These are phyloP conservation scores for Ganoderma boninense DNA, from an alignment of 1,284 basidiomycete genomes.

Conservation along the genomic window DNA sequence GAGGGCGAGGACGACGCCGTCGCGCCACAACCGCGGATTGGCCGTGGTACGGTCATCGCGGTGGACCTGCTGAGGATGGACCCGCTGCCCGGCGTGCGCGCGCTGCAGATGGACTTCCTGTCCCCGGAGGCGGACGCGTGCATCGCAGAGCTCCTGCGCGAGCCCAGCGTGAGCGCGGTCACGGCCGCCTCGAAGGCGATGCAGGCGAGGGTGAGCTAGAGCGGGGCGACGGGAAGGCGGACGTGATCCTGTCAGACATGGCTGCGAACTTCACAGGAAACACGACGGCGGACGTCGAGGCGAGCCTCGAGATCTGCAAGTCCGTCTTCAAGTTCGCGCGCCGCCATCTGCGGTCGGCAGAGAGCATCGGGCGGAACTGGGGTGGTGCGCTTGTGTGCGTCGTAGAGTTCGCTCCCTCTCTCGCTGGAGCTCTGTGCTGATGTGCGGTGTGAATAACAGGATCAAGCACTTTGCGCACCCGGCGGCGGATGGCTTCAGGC, in stretches of 20 bases:
- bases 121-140: constrained; percentile 55
- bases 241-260: constrained; percentile 83
- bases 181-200: neutral
- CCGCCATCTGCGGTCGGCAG: constrained; percentile 57
- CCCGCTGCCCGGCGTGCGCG: constrained; percentile 73
- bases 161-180: neutral
- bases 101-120: constrained; percentile 83
- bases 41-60: constrained; percentile 69
- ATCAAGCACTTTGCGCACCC: constrained; percentile 82
- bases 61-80: constrained; percentile 78
- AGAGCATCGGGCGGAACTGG: constrained; percentile 48
- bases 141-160: constrained; percentile 56
- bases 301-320: constrained; percentile 68
- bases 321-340: constrained; percentile 70
- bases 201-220: neutral
- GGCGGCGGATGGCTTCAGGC: constrained; percentile 61
- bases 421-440: constrained; percentile 1
- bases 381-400: constrained; percentile 77
- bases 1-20: constrained; percentile 7
- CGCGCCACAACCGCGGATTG: constrained; percentile 28
- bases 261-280: constrained; percentile 78
- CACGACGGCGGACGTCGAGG: constrained; percentile 62
- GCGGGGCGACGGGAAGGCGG: constrained; percentile 57
- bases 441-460: constrained; percentile 45
- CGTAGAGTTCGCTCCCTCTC: too few species aligned